phyloP scores from a whole-genome alignment of 164 flowering plant species.

The Kingdonia uniflora region DNA sequence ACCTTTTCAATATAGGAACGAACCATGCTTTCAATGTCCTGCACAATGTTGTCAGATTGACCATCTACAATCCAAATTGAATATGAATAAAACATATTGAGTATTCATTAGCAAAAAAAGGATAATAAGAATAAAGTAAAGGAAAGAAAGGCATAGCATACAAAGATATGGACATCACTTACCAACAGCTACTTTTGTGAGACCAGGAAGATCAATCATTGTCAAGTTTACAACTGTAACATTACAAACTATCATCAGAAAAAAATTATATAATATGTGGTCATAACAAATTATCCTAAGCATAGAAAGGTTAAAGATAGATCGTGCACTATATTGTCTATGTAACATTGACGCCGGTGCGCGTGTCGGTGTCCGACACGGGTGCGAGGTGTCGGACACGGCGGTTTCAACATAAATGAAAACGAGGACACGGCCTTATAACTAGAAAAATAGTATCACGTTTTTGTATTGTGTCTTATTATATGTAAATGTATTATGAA shows the following conservation, averaged over 20 bases:
- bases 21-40: constrained; percentile 81
- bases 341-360: no score
- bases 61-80: constrained; percentile 35
- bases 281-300: no score
- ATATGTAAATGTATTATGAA: no score
- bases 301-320: no score
- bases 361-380: no score
- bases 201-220: constrained; percentile 96
- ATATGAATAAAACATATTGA: background rate
- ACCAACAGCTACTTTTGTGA: constrained; percentile 99
- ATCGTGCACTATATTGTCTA: no score
- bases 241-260: constrained; percentile 9
- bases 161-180: constrained; percentile 18
- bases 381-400: no score
- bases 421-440: no score
- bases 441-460: no score
- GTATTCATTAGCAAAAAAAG: background rate
- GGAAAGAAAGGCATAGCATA: background rate
- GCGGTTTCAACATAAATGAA: no score
- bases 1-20: constrained; percentile 84
- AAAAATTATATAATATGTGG: no score
- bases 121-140: background rate
- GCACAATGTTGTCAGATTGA: constrained; percentile 68
- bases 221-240: constrained; percentile 93
- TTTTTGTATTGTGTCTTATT: no score